Conservation (phyloP, 225 moss, liverwort and hornwort genomes). For the Physcomitrellopsis africana region DNA sequence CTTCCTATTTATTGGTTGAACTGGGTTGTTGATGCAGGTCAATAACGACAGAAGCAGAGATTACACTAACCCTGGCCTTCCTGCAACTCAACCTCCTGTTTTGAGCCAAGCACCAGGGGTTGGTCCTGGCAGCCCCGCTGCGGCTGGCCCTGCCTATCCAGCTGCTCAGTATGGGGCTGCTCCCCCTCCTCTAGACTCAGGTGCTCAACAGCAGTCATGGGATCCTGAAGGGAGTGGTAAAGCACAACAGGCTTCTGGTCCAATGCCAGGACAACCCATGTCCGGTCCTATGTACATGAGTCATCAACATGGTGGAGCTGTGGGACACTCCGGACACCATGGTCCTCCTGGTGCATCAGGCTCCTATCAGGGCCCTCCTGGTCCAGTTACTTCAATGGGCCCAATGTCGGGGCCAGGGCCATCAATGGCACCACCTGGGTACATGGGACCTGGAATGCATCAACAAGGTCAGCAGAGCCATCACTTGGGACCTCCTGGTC, state of each 20-base stretch:
- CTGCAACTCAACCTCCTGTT: slow-evolving; percentile 86
- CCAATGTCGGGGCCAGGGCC: slow-evolving; percentile 54
- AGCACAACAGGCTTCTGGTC: slow-evolving; percentile 59
- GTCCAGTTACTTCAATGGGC: slow-evolving; percentile 65
- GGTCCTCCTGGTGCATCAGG: slow-evolving; percentile 74
- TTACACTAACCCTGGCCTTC: slow-evolving; percentile 93
- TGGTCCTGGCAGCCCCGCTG: slow-evolving; percentile 66
- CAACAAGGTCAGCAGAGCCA: slow-evolving; percentile 69
- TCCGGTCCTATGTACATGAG: slow-evolving; percentile 71
- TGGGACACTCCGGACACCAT: slow-evolving; percentile 67
- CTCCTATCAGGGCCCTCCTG: slow-evolving; percentile 68
- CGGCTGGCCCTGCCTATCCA: slow-evolving; percentile 68
- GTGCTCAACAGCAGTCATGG: slow-evolving; percentile 82
- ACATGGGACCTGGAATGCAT: slow-evolving; percentile 76
- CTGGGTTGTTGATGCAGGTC: slow-evolving; percentile 60
- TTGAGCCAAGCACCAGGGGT: slow-evolving; percentile 72
- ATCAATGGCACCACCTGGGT: slow-evolving; percentile 72
- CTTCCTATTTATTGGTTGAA: slow-evolving; percentile 27
- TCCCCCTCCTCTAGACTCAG: slow-evolving; percentile 77
- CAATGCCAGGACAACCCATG: slow-evolving; percentile 69
- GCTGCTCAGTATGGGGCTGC: slow-evolving; percentile 73
- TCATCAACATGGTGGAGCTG: slow-evolving; percentile 64
- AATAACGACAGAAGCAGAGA: slow-evolving; percentile 99
- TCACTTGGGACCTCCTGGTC: slow-evolving; percentile 88
- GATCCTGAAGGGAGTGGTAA: slow-evolving; percentile 79